These are phyloP conservation scores for Wickerhamiella lipophila DNA, from an alignment of 805 yeast species.

Conservation along the genomic window DNA sequence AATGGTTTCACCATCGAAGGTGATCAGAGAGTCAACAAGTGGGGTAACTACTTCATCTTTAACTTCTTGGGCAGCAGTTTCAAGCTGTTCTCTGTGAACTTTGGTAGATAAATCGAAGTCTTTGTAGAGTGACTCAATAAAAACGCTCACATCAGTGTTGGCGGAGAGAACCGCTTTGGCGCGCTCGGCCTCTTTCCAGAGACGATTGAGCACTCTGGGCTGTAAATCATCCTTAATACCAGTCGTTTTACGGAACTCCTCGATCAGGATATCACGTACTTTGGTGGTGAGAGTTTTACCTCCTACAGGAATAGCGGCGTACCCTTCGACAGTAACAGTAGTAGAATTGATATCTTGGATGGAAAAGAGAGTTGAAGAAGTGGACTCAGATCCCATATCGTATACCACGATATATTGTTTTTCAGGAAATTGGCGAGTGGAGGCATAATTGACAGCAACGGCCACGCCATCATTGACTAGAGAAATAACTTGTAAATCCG, in stretches of 20 bases:
- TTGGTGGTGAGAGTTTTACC: slow-evolving; percentile 63
- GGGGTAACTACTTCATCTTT: slow-evolving; percentile 41
- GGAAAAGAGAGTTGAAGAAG: slow-evolving; percentile 74
- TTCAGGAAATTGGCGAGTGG: slow-evolving; percentile 38
- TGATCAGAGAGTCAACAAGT: slow-evolving; percentile 38
- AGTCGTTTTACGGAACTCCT: slow-evolving; percentile 42
- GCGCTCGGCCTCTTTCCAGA: slow-evolving; percentile 76
- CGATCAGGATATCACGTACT: slow-evolving; percentile 47
- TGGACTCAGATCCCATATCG: slow-evolving; percentile 89
- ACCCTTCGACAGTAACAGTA: slow-evolving; percentile 48
- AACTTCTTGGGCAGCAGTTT: slow-evolving; percentile 38
- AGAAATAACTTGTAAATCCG: slow-evolving; percentile 51
- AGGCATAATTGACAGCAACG: slow-evolving; percentile 69
- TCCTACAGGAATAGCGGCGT: slow-evolving; percentile 61
- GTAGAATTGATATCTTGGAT: slow-evolving; percentile 32
- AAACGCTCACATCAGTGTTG: slow-evolving; percentile 62
- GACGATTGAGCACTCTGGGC: slow-evolving; percentile 49
- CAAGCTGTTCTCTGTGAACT: slow-evolving; percentile 74
- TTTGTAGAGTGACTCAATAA: slow-evolving; percentile 59
- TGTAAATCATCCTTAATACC: slow-evolving; percentile 32
- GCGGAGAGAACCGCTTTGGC: slow-evolving; percentile 82
- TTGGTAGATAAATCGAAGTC: slow-evolving; percentile 61
- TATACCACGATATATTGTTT: slow-evolving; percentile 57
- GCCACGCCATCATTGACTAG: slow-evolving; percentile 88
- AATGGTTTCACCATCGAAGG: slow-evolving; percentile 26